Percentiles rank a stretch among this genome's conserved stretches.
Conservation (phyloP, 2,329 filamentous ascomycete genomes). For the Aschersonia sp. region DNA sequence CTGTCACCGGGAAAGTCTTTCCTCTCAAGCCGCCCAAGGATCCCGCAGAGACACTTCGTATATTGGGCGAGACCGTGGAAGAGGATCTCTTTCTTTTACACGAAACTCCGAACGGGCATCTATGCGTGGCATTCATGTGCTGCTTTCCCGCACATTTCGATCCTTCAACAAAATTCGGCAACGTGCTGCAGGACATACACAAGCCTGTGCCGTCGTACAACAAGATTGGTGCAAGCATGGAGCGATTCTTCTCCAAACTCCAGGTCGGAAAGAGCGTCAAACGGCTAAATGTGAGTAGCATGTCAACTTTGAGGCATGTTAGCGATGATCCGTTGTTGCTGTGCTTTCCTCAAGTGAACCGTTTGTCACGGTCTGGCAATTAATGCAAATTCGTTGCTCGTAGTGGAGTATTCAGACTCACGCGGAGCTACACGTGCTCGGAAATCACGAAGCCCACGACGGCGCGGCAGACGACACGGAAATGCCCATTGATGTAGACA, state of each 20-base stretch:
- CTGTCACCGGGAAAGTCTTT: constrained; percentile 17
- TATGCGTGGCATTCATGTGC: constrained; percentile 32
- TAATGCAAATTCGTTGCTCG: neutral
- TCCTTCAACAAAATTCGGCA: constrained; percentile 33
- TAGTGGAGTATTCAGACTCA: constrained; percentile 36
- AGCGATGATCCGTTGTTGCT: too few relatives aligned
- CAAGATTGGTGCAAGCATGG: constrained; percentile 40
- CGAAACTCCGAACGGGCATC: constrained; percentile 25
- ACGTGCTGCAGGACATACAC: constrained; percentile 33
- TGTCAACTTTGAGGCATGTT: neutral
- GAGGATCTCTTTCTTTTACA: constrained; percentile 39
- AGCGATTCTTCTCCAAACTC: constrained; percentile 33
- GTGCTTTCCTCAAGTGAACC: too few relatives aligned
- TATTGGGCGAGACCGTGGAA: constrained; percentile 35
- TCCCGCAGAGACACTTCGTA: constrained; percentile 19
- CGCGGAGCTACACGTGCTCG: constrained; percentile 22
- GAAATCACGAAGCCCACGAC: constrained; percentile 18
- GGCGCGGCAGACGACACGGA: constrained; percentile 18
- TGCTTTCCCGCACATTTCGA: constrained; percentile 39
- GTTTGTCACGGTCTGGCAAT: too few relatives aligned
- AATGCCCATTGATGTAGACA: constrained; percentile 22
- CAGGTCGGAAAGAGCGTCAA: constrained; percentile 33
- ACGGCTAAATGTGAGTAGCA: constrained; percentile 29
- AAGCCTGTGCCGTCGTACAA: constrained; percentile 37
- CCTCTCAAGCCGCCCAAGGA: constrained; percentile 15